Evolutionary conservation across 1,139 yeast genomes (phyloP), one percentile per base, ranked within the genome.

Genomic region (Trichomonascaceae sp.): DNA sequence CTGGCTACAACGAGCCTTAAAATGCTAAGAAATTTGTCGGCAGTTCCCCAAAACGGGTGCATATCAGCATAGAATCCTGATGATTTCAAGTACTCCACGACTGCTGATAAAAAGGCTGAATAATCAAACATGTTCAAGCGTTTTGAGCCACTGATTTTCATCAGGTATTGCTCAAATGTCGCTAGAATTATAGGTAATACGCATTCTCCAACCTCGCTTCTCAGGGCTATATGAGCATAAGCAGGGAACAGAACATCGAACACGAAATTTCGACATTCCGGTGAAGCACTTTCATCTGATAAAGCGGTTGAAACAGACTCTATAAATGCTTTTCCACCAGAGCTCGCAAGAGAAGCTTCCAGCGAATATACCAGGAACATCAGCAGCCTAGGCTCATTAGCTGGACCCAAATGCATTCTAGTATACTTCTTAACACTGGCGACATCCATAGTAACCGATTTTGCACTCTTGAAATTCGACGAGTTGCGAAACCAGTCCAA

Each of bases 351-450:
- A 4, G 48, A 44, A 9, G 48, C 22, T 18, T 49, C 52, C 36
- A 49, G 32, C 5, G 52, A 49, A 24, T 49, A 49, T 19, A 44
- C 48, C 45, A 49, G 19, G 36, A 49, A 49, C 52, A 49, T 49
- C 17, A 43, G 32, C n/a, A 49, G 17, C n/a, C 52, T 24, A 15
- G 47, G 19, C 18, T 36, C 36, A 32, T 44, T 49, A 17, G 15
- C 32, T 15, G 22, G 18, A 9, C 22, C 36, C 7, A 47, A 9
- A 9, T 43, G 17, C 10, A 30, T 20, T 17, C 43, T 43, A n/a
- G 44, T 36, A 19, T 49, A 49, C 43, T 20, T 43, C 36, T 19
- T 43, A 12, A 49, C 48, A 19, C 22, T 49, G 1, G 44, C 47
- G 8, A 30, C 32, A 30, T 49, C 52, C 20, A 44, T 43, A 6